Evolutionary conservation across 129 eudicot species (phyloP).

Genomic region (Escallonia rubra): DNA sequence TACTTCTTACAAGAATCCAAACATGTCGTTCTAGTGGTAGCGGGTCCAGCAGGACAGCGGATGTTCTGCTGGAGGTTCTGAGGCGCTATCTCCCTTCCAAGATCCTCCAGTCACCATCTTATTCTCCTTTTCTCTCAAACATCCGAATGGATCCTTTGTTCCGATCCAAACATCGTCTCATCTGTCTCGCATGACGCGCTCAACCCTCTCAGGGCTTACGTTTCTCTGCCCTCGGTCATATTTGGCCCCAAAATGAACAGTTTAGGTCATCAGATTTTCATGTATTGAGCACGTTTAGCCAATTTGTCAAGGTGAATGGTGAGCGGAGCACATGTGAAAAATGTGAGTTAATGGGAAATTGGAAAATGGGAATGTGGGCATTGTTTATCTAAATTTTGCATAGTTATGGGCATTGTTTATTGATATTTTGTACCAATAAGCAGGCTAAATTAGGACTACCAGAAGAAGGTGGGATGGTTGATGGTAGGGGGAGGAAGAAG

Average conservation of each 20-base stretch:
- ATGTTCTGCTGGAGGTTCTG: constrained; percentile 73
- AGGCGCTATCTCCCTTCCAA: constrained; percentile 66
- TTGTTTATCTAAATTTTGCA: no score
- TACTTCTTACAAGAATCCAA: constrained; percentile 84
- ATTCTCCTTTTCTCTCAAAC: constrained; percentile 41
- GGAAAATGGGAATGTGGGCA: neutral
- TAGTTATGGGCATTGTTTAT: no score
- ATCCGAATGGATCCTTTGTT: constrained; percentile 59
- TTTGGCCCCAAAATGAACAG: constrained; percentile 68
- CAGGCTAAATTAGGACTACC: no score
- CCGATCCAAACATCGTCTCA: constrained; percentile 13
- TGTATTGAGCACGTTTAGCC: neutral
- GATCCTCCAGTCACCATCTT: constrained; percentile 38
- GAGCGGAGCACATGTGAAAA: neutral
- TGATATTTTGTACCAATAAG: no score
- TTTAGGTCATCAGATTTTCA: neutral
- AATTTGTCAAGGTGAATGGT: neutral
- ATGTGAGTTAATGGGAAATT: neutral
- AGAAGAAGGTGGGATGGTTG: no score
- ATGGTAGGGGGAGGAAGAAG: no score
- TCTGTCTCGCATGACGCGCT: constrained; percentile 57
- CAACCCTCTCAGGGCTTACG: constrained; percentile 75
- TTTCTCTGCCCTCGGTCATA: constrained; percentile 75
- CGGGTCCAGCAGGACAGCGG: constrained; percentile 32
- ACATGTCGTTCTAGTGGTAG: no score